Evolutionary conservation across 495 filamentous ascomycete species (phyloP).

Genomic region (Hypomontagnella submonticulosa): DNA sequence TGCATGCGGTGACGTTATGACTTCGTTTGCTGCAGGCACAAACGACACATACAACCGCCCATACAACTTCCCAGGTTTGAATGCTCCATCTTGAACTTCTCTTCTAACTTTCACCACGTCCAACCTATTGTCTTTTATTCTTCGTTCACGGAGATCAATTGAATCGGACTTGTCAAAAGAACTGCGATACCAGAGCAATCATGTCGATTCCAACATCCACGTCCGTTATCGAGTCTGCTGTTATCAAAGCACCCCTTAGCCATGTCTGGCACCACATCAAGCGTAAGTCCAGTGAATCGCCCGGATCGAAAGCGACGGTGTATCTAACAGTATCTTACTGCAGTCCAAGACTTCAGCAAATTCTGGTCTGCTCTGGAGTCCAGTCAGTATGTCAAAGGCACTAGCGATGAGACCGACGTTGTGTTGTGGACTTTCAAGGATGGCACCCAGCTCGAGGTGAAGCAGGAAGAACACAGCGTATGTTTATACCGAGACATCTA

Average conservation of each 20-base stretch:
- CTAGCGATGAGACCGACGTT: conserved; percentile 69
- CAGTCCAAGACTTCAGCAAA: conserved; percentile 64
- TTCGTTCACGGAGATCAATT: background rate
- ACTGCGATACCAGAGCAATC: conserved; percentile 4
- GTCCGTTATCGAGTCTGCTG: conserved; percentile 70
- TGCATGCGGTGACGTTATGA: conserved; percentile 44
- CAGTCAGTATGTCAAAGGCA: conserved; percentile 67
- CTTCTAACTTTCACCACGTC: background rate
- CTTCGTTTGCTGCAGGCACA: conserved; percentile 42
- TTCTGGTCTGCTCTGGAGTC: conserved; percentile 69
- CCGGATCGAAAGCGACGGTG: background rate
- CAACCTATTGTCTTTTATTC: background rate
- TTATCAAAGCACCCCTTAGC: conserved; percentile 70
- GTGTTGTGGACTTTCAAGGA: conserved; percentile 74
- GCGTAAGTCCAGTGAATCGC: conserved; percentile 39
- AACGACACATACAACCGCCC: conserved; percentile 26
- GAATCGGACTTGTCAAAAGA: background rate
- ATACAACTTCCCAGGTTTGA: conserved; percentile 7
- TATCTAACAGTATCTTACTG: conserved; percentile 12
- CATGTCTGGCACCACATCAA: conserved; percentile 77
- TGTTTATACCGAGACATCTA: conserved; percentile 22
- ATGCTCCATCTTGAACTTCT: background rate
- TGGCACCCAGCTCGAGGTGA: conserved; percentile 70
- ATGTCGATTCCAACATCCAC: conserved; percentile 69
- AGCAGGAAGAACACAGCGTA: conserved; percentile 77